phyloP scores from a whole-genome alignment of 2,329 filamentous ascomycete species.

The Blastomyces gilchristii region DNA sequence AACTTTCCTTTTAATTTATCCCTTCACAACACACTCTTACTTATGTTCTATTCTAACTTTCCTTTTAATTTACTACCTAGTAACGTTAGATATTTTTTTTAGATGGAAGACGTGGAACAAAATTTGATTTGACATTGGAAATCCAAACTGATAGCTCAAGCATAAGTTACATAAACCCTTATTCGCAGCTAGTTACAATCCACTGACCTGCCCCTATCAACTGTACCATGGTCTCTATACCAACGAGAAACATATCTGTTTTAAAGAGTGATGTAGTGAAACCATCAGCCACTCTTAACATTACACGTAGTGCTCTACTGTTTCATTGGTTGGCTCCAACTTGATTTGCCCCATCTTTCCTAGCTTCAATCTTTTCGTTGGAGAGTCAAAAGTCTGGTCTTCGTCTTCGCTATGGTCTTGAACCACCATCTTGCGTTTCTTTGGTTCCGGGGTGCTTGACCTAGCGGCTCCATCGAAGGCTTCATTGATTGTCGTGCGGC shows the following conservation, averaged over 20 bases:
- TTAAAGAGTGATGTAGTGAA: not conserved
- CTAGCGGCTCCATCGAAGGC: conserved; percentile 9
- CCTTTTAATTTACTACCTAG: no score
- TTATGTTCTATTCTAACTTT: no score
- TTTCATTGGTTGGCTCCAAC: conserved; percentile 17
- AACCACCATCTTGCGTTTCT: conserved; percentile 15
- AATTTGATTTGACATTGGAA: no score
- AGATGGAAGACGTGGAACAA: no score
- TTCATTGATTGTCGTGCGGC: conserved; percentile 11
- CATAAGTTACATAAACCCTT: not conserved
- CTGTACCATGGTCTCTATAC: not conserved
- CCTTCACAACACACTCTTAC: no score
- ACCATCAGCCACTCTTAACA: not conserved
- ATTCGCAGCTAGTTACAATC: not conserved
- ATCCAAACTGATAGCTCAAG: not conserved
- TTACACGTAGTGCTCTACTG: conserved; percentile 18
- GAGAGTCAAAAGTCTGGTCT: not conserved
- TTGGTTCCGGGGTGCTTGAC: conserved; percentile 18
- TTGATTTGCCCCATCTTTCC: not conserved
- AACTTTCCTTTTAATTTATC: no score
- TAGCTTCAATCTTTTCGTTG: not conserved
- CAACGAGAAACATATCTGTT: not conserved
- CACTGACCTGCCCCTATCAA: not conserved
- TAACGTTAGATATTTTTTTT: no score
- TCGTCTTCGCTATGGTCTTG: not conserved